Percentiles rank a stretch among this genome's conserved stretches.
phyloP scores from a whole-genome alignment of 257 asterid genomes.

The Plantago major region DNA sequence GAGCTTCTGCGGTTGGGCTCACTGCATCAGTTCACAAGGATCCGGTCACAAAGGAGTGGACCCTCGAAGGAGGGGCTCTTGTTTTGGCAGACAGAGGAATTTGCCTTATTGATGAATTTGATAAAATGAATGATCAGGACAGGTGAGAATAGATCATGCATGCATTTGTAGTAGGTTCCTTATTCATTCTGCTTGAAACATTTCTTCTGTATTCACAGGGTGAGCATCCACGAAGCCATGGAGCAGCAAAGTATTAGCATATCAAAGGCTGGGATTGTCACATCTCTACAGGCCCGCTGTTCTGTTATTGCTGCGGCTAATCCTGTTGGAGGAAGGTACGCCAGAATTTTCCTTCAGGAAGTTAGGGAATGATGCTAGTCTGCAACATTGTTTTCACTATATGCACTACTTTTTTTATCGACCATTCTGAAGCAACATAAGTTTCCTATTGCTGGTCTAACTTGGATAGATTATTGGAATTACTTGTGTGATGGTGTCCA shows the following conservation, averaged over 20 bases:
- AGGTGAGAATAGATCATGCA: slow-evolving; percentile 40
- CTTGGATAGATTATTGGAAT: slow-evolving; percentile 4
- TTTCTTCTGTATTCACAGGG: slow-evolving; percentile 46
- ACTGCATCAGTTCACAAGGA: slow-evolving; percentile 99
- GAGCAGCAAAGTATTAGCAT: slow-evolving; percentile 99
- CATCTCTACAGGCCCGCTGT: slow-evolving; percentile 98
- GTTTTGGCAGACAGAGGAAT: slow-evolving; percentile 99
- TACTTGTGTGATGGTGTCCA: not conserved
- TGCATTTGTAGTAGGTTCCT: slow-evolving; percentile 10
- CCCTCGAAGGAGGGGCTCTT: slow-evolving; percentile 99
- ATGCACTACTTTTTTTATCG: slow-evolving; percentile 4
- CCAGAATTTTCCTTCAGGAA: slow-evolving; percentile 13
- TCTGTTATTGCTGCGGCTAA: slow-evolving; percentile 99
- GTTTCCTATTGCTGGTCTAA: slow-evolving; percentile 3
- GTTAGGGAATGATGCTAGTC: slow-evolving; percentile 6
- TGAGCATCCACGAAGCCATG: slow-evolving; percentile 99
- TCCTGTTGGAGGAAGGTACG: slow-evolving; percentile 97
- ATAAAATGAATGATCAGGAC: slow-evolving; percentile 98
- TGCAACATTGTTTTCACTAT: not conserved
- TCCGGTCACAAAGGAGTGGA: slow-evolving; percentile 98
- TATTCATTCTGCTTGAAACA: slow-evolving; percentile 17
- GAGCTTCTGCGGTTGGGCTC: slow-evolving; percentile 99
- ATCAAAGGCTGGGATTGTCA: slow-evolving; percentile 97
- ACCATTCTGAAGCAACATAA: slow-evolving; percentile 2
- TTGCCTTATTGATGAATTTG: slow-evolving; percentile 97